These are phyloP conservation scores for Cryomyces antarcticus DNA, from an alignment of 495 filamentous ascomycete species.

Conservation along the genomic window DNA sequence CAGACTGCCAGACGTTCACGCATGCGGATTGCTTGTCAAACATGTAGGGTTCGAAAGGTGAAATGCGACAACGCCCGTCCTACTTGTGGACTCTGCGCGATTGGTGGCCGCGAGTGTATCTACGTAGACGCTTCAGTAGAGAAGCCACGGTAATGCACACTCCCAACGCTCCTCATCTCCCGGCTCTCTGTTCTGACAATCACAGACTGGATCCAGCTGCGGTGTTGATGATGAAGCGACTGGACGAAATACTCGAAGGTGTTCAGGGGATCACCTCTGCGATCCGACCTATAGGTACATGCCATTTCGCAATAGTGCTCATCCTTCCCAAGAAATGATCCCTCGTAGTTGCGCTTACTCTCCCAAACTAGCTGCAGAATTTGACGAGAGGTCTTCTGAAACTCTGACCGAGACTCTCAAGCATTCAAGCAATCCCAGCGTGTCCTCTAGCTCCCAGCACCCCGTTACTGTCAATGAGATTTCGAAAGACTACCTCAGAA, in stretches of 20 bases:
- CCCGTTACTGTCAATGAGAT: background rate
- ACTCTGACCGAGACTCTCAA: background rate
- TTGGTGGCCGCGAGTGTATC: background rate
- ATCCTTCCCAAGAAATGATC: background rate
- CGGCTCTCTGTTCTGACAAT: background rate
- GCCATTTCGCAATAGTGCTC: background rate
- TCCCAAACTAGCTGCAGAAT: background rate
- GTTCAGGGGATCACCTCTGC: background rate
- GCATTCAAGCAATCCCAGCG: background rate
- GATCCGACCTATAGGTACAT: background rate
- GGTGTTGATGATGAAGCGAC: background rate
- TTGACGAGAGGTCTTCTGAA: background rate
- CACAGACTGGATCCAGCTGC: slow-evolving; percentile 4
- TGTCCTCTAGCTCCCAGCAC: background rate
- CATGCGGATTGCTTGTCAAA: slow-evolving; percentile 1
- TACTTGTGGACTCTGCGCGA: slow-evolving; percentile 1
- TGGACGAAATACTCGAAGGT: background rate
- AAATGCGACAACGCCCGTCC: slow-evolving; percentile 5
- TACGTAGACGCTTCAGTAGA: slow-evolving; percentile 2
- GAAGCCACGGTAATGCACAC: background rate
- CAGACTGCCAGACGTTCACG: background rate
- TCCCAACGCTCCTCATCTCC: background rate
- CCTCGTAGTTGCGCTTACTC: background rate
- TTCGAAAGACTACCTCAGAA: slow-evolving; percentile 3
- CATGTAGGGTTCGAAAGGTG: slow-evolving; percentile 4